Evolutionary conservation across 1,284 basidiomycete species (phyloP).

Genomic region (Puccinia hordei): DNA sequence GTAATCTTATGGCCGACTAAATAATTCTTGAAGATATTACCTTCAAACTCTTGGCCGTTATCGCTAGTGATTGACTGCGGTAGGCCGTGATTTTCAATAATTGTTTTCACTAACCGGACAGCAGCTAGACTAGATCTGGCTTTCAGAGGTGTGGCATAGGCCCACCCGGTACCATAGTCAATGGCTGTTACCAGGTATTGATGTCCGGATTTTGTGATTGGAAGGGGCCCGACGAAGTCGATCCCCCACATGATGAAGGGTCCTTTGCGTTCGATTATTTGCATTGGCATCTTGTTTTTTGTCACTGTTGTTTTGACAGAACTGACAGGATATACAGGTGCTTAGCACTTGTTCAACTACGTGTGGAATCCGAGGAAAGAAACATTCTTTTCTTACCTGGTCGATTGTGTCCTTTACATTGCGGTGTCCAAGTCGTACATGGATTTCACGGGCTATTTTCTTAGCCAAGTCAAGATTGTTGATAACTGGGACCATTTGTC

Average conservation of each 20-base stretch:
- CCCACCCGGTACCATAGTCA: conserved; percentile 28
- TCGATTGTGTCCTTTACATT: not conserved
- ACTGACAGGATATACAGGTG: no score
- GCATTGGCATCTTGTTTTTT: no score
- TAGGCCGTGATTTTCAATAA: conserved; percentile 7
- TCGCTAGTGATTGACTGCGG: not conserved
- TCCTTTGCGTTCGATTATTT: no score
- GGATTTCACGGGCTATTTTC: not conserved
- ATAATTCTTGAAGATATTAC: no score
- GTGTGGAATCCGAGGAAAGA: not conserved
- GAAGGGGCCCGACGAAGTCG: conserved; percentile 5
- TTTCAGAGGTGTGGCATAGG: not conserved
- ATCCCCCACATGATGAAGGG: no score
- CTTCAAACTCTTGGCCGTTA: no score
- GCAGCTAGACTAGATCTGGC: not conserved
- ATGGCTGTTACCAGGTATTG: conserved; percentile 9
- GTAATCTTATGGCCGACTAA: not conserved
- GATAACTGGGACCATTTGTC: not conserved
- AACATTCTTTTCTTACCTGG: not conserved
- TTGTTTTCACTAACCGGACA: not conserved
- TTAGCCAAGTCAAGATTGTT: not conserved
- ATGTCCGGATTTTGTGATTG: not conserved
- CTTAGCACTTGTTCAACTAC: not conserved
- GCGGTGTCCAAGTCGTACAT: not conserved
- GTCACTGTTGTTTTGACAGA: no score